Conservation (phyloP, 805 yeast species). For the Candida loeiensis region DNA sequence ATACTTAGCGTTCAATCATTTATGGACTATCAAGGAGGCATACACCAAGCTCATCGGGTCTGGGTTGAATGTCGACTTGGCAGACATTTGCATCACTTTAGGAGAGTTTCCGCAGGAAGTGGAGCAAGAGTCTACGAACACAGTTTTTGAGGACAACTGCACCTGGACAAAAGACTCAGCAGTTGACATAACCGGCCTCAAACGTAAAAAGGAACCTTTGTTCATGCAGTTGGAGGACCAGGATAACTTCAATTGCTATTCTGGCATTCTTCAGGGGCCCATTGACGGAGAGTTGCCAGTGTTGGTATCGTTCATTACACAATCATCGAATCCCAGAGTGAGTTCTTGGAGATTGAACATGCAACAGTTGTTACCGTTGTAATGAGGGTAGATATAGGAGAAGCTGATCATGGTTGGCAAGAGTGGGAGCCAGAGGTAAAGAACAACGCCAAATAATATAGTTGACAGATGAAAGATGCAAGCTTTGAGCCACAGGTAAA, state of each 20-base stretch:
- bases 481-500: too few relatives aligned
- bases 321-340: neutral
- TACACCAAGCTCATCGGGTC: conserved; percentile 64
- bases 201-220: conserved; percentile 4
- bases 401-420: neutral
- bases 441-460: too few relatives aligned
- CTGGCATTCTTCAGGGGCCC: conserved; percentile 6
- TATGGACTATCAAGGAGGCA: conserved; percentile 81
- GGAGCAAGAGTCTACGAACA: neutral
- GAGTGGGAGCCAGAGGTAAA: neutral
- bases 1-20: conserved; percentile 45
- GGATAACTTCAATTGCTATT: conserved; percentile 7
- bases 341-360: neutral
- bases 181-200: neutral
- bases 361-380: neutral
- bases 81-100: conserved; percentile 7
- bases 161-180: neutral
- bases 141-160: neutral
- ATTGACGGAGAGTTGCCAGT: conserved; percentile 7
- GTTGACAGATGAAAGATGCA: too few relatives aligned
- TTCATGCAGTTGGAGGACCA: conserved; percentile 2
- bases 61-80: conserved; percentile 38
- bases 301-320: conserved; percentile 9
- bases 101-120: conserved; percentile 1
- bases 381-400: neutral